Percentiles rank a stretch among this genome's conserved stretches.
These are phyloP conservation scores for Fusarium sp. DNA, from an alignment of 2,329 filamentous ascomycete genomes.

Conservation along the genomic window DNA sequence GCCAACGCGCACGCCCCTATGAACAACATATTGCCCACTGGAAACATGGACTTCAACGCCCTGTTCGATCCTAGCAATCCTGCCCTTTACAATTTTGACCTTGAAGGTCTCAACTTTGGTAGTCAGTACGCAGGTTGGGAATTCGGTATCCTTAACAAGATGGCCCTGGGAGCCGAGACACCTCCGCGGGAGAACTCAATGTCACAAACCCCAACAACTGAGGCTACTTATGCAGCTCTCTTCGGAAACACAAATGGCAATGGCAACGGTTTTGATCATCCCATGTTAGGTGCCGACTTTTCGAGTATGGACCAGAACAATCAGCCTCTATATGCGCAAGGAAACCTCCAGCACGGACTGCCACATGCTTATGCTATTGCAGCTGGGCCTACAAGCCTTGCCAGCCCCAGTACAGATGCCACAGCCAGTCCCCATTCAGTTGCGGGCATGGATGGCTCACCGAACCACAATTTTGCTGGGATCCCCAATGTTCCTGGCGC, in stretches of 20 bases:
- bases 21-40: constrained; percentile 62
- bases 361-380: constrained; percentile 74
- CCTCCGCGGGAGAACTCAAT: constrained; percentile 73
- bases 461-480: constrained; percentile 49
- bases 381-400: constrained; percentile 69
- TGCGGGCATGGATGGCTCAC: constrained; percentile 66
- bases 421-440: constrained; percentile 69
- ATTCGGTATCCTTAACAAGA: constrained; percentile 95
- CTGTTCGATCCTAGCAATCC: constrained; percentile 94
- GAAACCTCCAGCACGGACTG: constrained; percentile 70
- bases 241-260: constrained; percentile 63
- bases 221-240: constrained; percentile 57
- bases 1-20: constrained; percentile 61
- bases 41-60: constrained; percentile 64
- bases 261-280: constrained; percentile 62
- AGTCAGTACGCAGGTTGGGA: constrained; percentile 96
- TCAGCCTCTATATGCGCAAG: constrained; percentile 62
- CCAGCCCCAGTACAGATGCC: constrained; percentile 72
- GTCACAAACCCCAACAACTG: constrained; percentile 54
- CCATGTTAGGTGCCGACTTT: constrained; percentile 64
- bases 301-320: constrained; percentile 62
- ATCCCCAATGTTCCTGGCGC: constrained; percentile 41
- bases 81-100: constrained; percentile 93
- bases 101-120: constrained; percentile 87
- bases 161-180: constrained; percentile 81